Evolutionary conservation across 306 rosid species (phyloP).

Genomic region (Cercis canadensis): DNA sequence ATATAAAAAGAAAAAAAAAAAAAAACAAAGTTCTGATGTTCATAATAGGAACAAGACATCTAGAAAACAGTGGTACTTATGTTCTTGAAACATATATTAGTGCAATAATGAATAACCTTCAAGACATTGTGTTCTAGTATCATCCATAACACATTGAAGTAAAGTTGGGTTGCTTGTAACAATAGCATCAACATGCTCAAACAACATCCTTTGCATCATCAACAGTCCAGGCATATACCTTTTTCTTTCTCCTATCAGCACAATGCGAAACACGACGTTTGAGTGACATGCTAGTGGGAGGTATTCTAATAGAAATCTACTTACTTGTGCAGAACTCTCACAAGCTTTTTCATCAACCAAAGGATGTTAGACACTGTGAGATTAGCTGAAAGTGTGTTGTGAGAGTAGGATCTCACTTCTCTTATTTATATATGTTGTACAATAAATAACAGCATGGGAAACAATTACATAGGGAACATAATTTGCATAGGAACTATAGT

Average conservation of each 20-base stretch:
- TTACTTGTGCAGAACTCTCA: conserved; percentile 72
- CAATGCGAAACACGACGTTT: conserved; percentile 10
- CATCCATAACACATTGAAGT: conserved; percentile 77
- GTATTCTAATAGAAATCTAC: conserved; percentile 30
- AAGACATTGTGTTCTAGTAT: conserved; percentile 69
- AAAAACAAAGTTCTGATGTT: conserved; percentile 4
- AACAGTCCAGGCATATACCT: conserved; percentile 90
- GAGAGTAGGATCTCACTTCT: too few relatives aligned
- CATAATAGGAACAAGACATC: conserved; percentile 7
- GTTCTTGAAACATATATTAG: conserved; percentile 35
- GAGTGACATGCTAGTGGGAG: neutral
- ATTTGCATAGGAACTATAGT: too few relatives aligned
- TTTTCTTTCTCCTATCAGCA: conserved; percentile 70
- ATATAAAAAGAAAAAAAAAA: neutral
- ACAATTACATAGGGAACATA: too few relatives aligned
- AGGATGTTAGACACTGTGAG: conserved; percentile 82
- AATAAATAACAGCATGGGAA: too few relatives aligned
- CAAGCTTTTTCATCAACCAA: conserved; percentile 79
- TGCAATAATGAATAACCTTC: conserved; percentile 68
- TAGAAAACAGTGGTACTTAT: neutral
- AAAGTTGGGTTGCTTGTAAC: conserved; percentile 80
- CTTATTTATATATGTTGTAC: too few relatives aligned
- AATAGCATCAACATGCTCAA: conserved; percentile 76
- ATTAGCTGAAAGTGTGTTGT: too few relatives aligned
- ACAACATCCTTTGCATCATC: conserved; percentile 75